Conservation (phyloP, 495 filamentous ascomycete species). For the Aspergillus biplanus region DNA sequence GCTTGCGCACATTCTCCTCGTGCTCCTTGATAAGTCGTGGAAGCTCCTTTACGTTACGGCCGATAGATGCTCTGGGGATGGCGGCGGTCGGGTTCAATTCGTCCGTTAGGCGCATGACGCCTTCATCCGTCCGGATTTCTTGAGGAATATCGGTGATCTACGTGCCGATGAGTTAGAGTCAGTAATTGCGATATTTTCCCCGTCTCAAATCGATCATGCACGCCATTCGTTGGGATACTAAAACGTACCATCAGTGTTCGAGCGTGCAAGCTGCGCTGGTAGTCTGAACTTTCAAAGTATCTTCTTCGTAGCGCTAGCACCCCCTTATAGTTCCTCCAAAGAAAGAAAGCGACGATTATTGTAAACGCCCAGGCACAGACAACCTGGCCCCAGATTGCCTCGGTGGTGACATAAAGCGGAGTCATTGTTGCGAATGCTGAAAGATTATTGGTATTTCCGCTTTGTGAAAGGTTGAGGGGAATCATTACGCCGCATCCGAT, state of each 20-base stretch:
- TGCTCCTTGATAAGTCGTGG: conserved; percentile 85
- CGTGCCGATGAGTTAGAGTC: not conserved
- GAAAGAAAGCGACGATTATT: conserved; percentile 72
- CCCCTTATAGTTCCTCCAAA: conserved; percentile 88
- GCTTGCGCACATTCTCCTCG: conserved; percentile 72
- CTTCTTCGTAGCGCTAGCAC: conserved; percentile 69
- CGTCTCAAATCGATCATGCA: not conserved
- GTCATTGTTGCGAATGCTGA: conserved; percentile 57
- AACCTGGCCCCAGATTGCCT: conserved; percentile 77
- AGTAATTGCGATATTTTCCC: not conserved
- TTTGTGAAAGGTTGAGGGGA: conserved; percentile 73
- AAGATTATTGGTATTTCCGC: conserved; percentile 28
- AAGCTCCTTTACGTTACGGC: conserved; percentile 86
- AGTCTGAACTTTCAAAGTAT: conserved; percentile 88
- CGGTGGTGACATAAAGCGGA: conserved; percentile 49
- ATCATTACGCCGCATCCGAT: conserved; percentile 81
- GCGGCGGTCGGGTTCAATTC: conserved; percentile 72
- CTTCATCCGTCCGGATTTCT: conserved; percentile 76
- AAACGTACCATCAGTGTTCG: conserved; percentile 79
- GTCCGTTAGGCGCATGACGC: conserved; percentile 79
- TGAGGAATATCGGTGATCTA: conserved; percentile 85
- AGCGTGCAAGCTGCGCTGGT: conserved; percentile 84
- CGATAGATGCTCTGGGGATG: conserved; percentile 79
- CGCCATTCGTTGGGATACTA: not conserved
- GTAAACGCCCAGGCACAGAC: conserved; percentile 79